Base-by-base conservation (phyloP, 495 filamentous ascomycete genomes). In the Hapsidospora chrysogenum region DNA sequence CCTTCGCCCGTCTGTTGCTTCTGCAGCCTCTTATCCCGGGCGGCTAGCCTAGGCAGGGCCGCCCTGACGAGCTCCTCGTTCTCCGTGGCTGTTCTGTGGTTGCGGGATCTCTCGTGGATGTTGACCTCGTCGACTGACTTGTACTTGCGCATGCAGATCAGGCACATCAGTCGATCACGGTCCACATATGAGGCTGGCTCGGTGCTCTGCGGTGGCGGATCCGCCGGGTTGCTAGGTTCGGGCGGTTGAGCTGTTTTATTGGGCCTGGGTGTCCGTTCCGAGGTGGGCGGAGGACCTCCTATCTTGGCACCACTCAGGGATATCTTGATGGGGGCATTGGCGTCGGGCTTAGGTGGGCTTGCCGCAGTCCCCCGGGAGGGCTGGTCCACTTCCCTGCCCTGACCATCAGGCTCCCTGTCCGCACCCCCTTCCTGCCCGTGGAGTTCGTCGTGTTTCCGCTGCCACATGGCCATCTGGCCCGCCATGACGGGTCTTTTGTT, bases 381-480 rank as follows among this genome's bases (percentile, higher is more conserved):
- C 6, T 41, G 45, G 11, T 40, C 20, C 19, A 4, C 44, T 41
- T 11, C 46, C 43, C 8, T 46, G 43, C 6, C 29, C 26, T 17
- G 45, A 25, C 1, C 31, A 33, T 15, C n/a, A n/a, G n/a, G n/a
- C n/a, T 36, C 8, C 37, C 40, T 11, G 27, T 22, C 9, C 16
- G 32, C 11, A 41, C 40, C 33, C 45, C 50, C 36, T 42, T 52
- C 51, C 4, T 48, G 57, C 1, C 80, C 78, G 42, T 87, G 83
- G 26, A 94, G 60, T 49, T 94, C 83, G 0, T 79, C 81, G 46
- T 84, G 80, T 17, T 82, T 80, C 46, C 86, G 78, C 34, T 77
- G 73, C 85, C 85, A 94, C 53, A 85, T 80, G 54, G 89, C 78
- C 22, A 94, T 63, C 45, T 92, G 80, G 2, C 66, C 65, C 29